Base-by-base conservation (phyloP, 148 eudicot species). In the Euryodendron excelsum region DNA sequence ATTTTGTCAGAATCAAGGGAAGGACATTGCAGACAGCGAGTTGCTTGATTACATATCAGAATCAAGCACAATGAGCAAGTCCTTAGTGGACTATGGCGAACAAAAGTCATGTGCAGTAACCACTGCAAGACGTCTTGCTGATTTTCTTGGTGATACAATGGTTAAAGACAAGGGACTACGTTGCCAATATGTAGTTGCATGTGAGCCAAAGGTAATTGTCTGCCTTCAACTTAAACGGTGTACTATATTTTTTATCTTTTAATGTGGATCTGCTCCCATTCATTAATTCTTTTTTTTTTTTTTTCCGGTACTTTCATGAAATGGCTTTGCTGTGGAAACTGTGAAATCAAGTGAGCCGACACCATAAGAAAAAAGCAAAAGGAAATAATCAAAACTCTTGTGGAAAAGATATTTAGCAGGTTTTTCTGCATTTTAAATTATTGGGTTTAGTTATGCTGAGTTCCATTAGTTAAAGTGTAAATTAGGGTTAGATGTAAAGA, bases 51-150 rank as follows among this genome's bases (percentile, higher is more conserved):
- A 91, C 79, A 96, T 96, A 82, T 96, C 99, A 69, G 99, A 96
- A 82, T 96, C 99, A 69, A 96, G 97, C 86, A 96, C 99, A 53
- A 96, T 96, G 99, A 96, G 99, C 90, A 96, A 96, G 84, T 96
- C 99, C 77, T 89, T 96, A 83, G 94, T 85, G 28, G 99, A 96
- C 66, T 96, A 96, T 86, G 99, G 99, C 33, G 91, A 85, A 80
- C 99, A 96, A 83, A 96, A 96, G 81, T 96, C 99, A 75, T 96
- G 99, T 88, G 98, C 99, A 59, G 96, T 96, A 78, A 96, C 99
- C 80, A 96, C 99, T 80, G 99, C 99, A 59, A 93, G 80, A 76
- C 96, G 99, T 34, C 91, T 96, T 80, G 98, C 99, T 79, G 92
- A 96, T 84, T 96, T 96, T 84, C 93, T 96, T 79, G 99, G 99